These are phyloP conservation scores for Claviceps paspali DNA, from an alignment of 2,329 filamentous ascomycete species.

Conservation along the genomic window DNA sequence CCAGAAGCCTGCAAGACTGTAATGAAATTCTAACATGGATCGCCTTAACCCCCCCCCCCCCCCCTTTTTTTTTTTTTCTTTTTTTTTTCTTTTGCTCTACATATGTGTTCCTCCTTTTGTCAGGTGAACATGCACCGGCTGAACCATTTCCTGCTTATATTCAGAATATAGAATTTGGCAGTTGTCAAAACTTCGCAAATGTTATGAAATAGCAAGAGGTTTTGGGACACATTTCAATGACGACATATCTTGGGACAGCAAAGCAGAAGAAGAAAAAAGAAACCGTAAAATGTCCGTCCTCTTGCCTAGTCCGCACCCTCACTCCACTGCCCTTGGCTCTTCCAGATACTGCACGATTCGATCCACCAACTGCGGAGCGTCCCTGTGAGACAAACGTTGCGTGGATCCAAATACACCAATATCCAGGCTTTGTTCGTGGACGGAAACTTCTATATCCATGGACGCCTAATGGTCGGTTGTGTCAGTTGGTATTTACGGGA, in stretches of 20 bases:
- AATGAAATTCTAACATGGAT: conserved; percentile 2
- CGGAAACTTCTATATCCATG: conserved; percentile 25
- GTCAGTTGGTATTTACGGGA: background rate
- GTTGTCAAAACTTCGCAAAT: no score
- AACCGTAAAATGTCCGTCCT: no score
- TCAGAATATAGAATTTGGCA: no score
- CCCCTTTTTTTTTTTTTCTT: background rate
- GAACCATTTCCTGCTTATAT: no score
- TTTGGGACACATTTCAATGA: no score
- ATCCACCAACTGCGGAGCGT: conserved; percentile 13
- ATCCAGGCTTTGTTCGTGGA: conserved; percentile 17
- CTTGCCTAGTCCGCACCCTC: background rate
- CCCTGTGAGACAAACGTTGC: conserved; percentile 12
- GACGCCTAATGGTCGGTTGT: conserved; percentile 16
- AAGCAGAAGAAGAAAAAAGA: no score
- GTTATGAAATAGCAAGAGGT: no score
- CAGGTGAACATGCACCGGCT: no score
- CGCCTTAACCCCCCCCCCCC: no score
- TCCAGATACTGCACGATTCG: conserved; percentile 11
- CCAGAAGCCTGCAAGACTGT: conserved; percentile 17
- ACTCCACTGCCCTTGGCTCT: background rate
- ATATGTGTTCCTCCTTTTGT: no score
- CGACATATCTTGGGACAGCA: no score
- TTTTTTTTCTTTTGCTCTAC: background rate
- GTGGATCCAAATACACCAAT: conserved; percentile 26